Evolutionary conservation across 1,284 basidiomycete genomes (phyloP).

Genomic region (Leccinum pachyderme): DNA sequence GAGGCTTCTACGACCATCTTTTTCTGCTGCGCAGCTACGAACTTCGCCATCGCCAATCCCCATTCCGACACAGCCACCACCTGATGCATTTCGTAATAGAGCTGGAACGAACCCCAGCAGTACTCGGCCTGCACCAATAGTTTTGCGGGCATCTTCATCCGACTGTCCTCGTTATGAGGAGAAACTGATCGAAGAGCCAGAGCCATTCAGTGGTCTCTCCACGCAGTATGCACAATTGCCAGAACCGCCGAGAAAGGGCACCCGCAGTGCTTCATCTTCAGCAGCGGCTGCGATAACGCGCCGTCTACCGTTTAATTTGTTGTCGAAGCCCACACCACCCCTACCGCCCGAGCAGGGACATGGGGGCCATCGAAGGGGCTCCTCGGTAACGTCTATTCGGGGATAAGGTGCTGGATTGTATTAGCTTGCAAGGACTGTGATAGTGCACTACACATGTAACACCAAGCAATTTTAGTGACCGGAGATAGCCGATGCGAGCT

Average conservation of each 20-base stretch:
- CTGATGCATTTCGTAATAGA: constrained; percentile 52
- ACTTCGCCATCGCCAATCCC: constrained; percentile 42
- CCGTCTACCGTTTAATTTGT: constrained; percentile 63
- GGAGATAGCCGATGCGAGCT: constrained; percentile 24
- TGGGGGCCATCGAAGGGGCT: constrained; percentile 30
- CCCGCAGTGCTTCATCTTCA: constrained; percentile 31
- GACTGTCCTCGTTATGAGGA: constrained; percentile 40
- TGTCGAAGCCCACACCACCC: constrained; percentile 47
- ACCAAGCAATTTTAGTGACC: constrained; percentile 9
- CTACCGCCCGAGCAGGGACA: constrained; percentile 25
- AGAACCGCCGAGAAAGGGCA: constrained; percentile 50
- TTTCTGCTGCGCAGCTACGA: constrained; percentile 73
- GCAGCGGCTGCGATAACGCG: constrained; percentile 49
- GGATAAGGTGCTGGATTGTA: constrained; percentile 26
- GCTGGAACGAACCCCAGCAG: constrained; percentile 65
- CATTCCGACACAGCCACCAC: constrained; percentile 35
- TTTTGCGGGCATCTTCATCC: constrained; percentile 52
- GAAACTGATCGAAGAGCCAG: constrained; percentile 43
- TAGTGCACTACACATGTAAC: constrained; percentile 20
- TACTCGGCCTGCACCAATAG: constrained; percentile 39
- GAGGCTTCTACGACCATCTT: constrained; percentile 62
- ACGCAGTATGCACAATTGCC: constrained; percentile 69
- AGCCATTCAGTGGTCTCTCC: constrained; percentile 58
- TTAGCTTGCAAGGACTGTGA: constrained; percentile 20
- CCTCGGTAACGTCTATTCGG: constrained; percentile 34